Conservation (phyloP, 129 eudicot genomes). For the Saposhnikovia divaricata region DNA sequence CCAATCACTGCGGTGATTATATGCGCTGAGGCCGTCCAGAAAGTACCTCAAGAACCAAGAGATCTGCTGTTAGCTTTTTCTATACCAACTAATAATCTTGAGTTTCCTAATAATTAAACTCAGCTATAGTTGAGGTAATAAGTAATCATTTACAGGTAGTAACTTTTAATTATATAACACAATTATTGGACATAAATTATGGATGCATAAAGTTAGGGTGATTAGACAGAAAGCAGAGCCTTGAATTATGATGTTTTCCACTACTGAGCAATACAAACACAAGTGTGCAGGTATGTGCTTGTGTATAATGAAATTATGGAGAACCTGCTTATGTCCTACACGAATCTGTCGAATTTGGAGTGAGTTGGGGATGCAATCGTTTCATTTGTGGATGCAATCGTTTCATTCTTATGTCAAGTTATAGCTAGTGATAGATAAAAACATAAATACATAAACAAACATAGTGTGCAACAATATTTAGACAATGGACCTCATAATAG, state of each 20-base stretch:
- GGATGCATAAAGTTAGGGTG: neutral
- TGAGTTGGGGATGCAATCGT: neutral
- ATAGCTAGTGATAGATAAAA: neutral
- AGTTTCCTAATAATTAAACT: neutral
- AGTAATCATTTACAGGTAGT: neutral
- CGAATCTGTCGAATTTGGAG: neutral
- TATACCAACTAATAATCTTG: neutral
- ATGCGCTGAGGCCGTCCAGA: constrained; percentile 56
- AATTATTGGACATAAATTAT: neutral
- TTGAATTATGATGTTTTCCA: neutral
- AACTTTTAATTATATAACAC: neutral
- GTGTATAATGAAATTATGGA: too few relatives aligned
- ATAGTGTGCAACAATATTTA: neutral
- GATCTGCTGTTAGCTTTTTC: neutral
- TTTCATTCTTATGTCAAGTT: neutral
- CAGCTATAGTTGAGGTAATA: neutral
- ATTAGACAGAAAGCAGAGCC: neutral
- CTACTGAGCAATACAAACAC: neutral
- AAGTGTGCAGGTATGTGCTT: neutral
- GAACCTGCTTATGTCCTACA: neutral
- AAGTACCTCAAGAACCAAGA: constrained; percentile 35
- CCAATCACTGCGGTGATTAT: constrained; percentile 75
- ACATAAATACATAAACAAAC: neutral
- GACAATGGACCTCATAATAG: neutral
- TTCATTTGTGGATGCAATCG: neutral